These are phyloP conservation scores for Cordyceps cateniannulata DNA, from an alignment of 2,329 filamentous ascomycete genomes.

Conservation along the genomic window DNA sequence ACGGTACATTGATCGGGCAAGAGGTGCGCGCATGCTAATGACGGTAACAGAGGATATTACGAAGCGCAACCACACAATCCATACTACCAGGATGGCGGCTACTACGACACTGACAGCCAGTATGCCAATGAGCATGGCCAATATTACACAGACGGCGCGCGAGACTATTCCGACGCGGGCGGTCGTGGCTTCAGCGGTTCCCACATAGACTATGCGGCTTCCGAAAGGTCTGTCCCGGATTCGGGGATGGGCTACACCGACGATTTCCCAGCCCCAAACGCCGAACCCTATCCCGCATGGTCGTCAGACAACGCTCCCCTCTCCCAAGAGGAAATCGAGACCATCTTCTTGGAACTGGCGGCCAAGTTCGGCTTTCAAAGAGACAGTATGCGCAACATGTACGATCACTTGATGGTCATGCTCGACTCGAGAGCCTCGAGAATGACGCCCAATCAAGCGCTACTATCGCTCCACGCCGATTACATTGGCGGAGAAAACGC, in stretches of 20 bases:
- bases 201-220: slow-evolving; percentile 86
- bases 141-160: slow-evolving; percentile 44
- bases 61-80: slow-evolving; percentile 75
- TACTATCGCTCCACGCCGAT: slow-evolving; percentile 90
- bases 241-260: slow-evolving; percentile 96
- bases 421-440: slow-evolving; percentile 93
- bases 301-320: slow-evolving; percentile 93
- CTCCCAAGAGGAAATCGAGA: slow-evolving; percentile 97
- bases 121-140: slow-evolving; percentile 21
- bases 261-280: slow-evolving; percentile 81
- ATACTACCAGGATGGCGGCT: slow-evolving; percentile 79
- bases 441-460: slow-evolving; percentile 96
- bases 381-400: slow-evolving; percentile 99
- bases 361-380: slow-evolving; percentile 98
- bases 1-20: slow-evolving; percentile 30
- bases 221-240: slow-evolving; percentile 76
- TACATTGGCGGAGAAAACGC: slow-evolving; percentile 98
- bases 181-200: slow-evolving; percentile 53
- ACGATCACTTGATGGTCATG: slow-evolving; percentile 95
- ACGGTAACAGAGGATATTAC: slow-evolving; percentile 68
- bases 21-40: background rate
- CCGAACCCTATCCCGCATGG: slow-evolving; percentile 96
- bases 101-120: slow-evolving; percentile 79
- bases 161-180: background rate
- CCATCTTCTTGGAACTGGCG: slow-evolving; percentile 92